Conservation (phyloP, 495 filamentous ascomycete species). For the Patellaria atrata region DNA sequence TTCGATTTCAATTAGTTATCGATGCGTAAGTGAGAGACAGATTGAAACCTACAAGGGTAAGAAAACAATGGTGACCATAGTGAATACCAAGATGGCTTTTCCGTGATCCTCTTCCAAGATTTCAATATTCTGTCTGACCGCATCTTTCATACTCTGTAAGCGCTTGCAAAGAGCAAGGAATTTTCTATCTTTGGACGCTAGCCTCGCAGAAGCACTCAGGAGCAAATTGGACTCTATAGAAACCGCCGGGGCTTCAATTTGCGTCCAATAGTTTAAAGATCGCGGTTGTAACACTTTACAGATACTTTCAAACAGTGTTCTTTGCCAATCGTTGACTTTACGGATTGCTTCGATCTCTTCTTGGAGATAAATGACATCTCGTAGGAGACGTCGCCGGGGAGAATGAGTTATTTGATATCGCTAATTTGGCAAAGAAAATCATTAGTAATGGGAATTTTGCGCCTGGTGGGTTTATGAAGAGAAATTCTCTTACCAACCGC, state of each 20-base stretch:
- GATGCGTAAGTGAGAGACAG: neutral
- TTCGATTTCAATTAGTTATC: neutral
- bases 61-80: conserved; percentile 19
- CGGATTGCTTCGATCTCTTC: conserved; percentile 12
- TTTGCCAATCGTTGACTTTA: conserved; percentile 12
- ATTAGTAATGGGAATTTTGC: too few species aligned
- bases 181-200: too few species aligned
- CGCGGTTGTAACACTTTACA: too few species aligned
- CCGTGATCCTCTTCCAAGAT: conserved; percentile 13
- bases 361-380: conserved; percentile 17
- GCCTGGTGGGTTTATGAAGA: too few species aligned
- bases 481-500: too few species aligned
- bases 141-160: too few species aligned
- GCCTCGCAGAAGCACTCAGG: too few species aligned
- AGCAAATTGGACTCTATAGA: too few species aligned
- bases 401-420: conserved; percentile 18
- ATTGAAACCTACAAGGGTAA: conserved; percentile 9
- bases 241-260: too few species aligned
- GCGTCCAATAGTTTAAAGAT: too few species aligned
- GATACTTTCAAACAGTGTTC: conserved; percentile 8
- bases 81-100: conserved; percentile 22
- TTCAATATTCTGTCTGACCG: conserved; percentile 6
- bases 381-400: conserved; percentile 15
- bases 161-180: too few species aligned
- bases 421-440: too few species aligned